Base-by-base conservation (phyloP, 2,329 filamentous ascomycete species). In the Passalora sequoiae region DNA sequence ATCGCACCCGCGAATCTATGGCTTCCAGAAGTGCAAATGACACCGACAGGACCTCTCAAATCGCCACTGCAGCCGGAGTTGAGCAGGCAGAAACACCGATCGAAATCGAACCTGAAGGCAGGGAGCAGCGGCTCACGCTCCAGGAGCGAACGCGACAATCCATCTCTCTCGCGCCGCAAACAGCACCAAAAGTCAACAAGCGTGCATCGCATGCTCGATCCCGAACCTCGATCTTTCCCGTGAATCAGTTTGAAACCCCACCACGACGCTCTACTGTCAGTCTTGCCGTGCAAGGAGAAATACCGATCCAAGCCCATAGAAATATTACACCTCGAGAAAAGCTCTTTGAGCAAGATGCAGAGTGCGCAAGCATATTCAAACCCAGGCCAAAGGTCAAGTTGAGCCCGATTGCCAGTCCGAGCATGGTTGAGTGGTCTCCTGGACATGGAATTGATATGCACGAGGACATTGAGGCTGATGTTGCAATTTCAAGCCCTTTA, bases 361-460 rank as follows among this genome's bases (percentile, higher is more conserved):
- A 94, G 47, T 85, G 88, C 63, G 83, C 85, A 46, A 84, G 83
- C 19, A 83, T 95, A 1, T 96, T 96, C 63, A 86, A 83, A 66
- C 89, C 86, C 51, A 69, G 89, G 52, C 89, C 89, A 0, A 84
- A 81, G 64, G 80, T 96, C 53, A 82, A 83, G 51, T 78, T 78
- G 8, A 94, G 88, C 62, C 88, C 89, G 1, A 62, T 54, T 6
- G 31, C 50, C 36, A 57, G 52, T 38, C 53, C 56, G 15, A 21
- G 20, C 19, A 35, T 19, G 7, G 12, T 22, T 30, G 38, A 15
- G 15, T 6, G 30, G 30, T 7, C 24, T 27, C 17, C 19, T 24
- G 33, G 15, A 15, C 30, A 24, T 36, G 33, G 15, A n/a, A 36
- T 17, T 36, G 33, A 36, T 36, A 20, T 36, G 19, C 17, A 36